These are phyloP conservation scores for Daedaleopsis nitida DNA, from an alignment of 768 basidiomycete species.

Conservation along the genomic window DNA sequence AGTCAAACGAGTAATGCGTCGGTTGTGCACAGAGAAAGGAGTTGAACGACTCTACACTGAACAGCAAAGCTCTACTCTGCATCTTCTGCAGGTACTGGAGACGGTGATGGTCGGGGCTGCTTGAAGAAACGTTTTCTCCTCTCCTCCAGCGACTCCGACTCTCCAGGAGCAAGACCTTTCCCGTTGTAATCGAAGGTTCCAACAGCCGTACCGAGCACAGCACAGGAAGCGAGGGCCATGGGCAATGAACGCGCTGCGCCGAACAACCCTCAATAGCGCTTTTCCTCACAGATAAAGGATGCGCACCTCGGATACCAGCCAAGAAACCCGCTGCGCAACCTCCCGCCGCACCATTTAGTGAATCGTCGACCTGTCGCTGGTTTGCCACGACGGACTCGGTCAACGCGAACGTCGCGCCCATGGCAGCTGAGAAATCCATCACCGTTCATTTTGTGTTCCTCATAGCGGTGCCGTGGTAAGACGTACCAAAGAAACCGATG, in stretches of 20 bases:
- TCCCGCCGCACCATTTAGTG: slow-evolving; percentile 80
- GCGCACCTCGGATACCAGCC: slow-evolving; percentile 80
- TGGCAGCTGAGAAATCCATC: slow-evolving; percentile 61
- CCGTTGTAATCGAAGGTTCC: slow-evolving; percentile 84
- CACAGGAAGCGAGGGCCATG: slow-evolving; percentile 77
- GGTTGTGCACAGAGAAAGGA: not conserved
- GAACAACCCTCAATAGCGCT: slow-evolving; percentile 3
- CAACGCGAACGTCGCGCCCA: slow-evolving; percentile 85
- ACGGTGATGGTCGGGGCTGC: slow-evolving; percentile 49
- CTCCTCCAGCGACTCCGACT: slow-evolving; percentile 58
- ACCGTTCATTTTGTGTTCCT: not conserved
- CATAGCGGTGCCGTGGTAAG: not conserved
- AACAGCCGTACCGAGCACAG: slow-evolving; percentile 73
- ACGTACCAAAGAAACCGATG: slow-evolving; percentile 88
- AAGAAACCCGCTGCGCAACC: slow-evolving; percentile 94
- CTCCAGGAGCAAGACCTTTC: slow-evolving; percentile 50
- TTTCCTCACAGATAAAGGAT: not conserved
- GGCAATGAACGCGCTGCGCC: slow-evolving; percentile 79
- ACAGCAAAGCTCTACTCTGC: slow-evolving; percentile 19
- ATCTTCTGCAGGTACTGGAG: slow-evolving; percentile 40
- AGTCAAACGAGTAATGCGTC: not conserved
- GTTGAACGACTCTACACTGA: slow-evolving; percentile 8
- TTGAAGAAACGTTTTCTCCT: slow-evolving; percentile 85
- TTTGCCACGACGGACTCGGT: slow-evolving; percentile 85
- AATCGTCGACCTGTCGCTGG: slow-evolving; percentile 74